Conservation (phyloP, 73 alveolate genomes). For the Durusdinium trenchii region DNA sequence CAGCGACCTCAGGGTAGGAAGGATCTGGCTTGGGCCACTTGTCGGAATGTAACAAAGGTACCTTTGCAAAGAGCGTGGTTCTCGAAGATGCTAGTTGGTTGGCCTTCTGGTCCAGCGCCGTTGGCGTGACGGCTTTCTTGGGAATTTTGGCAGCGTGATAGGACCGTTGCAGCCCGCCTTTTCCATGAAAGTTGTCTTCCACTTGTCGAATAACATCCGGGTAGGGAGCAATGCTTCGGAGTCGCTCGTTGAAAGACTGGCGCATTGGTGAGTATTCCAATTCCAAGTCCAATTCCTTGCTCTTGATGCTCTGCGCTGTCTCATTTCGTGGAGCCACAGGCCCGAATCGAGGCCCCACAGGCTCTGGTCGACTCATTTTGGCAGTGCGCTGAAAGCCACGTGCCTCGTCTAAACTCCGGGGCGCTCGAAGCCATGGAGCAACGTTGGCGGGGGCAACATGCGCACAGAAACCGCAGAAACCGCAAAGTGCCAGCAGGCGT, state of each 20-base stretch:
- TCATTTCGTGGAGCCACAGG: not conserved
- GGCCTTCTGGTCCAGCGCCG: slow-evolving; percentile 39
- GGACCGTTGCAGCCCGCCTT: slow-evolving; percentile 56
- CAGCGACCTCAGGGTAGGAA: slow-evolving; percentile 52
- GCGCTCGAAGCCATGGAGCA: slow-evolving; percentile 64
- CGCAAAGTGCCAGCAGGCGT: too few species aligned
- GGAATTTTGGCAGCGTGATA: slow-evolving; percentile 38
- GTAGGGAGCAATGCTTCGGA: slow-evolving; percentile 69
- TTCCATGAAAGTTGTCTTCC: slow-evolving; percentile 53
- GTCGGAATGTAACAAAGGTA: slow-evolving; percentile 6
- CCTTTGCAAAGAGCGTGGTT: slow-evolving; percentile 32
- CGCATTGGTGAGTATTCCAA: slow-evolving; percentile 50
- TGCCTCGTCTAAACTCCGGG: slow-evolving; percentile 26
- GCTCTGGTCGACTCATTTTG: not conserved
- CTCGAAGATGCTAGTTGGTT: slow-evolving; percentile 5
- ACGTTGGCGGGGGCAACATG: not conserved
- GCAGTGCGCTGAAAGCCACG: not conserved
- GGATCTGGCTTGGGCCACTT: slow-evolving; percentile 85
- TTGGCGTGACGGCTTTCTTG: slow-evolving; percentile 11
- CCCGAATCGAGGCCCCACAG: not conserved
- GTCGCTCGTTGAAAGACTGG: slow-evolving; percentile 58
- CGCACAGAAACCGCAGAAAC: not conserved
- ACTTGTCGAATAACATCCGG: slow-evolving; percentile 51
- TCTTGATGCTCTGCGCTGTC: not conserved
- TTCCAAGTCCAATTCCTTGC: not conserved